Base-by-base conservation (phyloP, 108 stramenopile species). In the Pseudonitzschia multiseries region DNA sequence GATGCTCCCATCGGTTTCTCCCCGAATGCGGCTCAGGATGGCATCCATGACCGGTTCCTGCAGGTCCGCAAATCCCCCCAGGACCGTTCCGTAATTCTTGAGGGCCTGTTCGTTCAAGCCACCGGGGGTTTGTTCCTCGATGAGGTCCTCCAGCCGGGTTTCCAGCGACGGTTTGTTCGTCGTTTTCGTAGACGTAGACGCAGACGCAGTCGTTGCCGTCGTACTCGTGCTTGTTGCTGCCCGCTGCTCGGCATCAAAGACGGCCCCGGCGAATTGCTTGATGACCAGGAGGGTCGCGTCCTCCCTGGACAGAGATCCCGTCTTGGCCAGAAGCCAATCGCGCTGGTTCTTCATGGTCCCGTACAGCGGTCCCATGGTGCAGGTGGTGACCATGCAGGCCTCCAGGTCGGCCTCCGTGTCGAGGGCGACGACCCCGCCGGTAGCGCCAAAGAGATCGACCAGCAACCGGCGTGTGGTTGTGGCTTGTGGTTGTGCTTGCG, bases 41-140 rank as follows among this genome's bases (percentile, higher is more conserved):
- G 86, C 86, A 70, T 92, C 88, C 86, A 87, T 85, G 13, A 84
- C 75, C 46, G 81, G 62, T 53, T 81, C 72, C 59, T 87, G 90
- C 18, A 68, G 69, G 0, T 83, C 83, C 56, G 87, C 72, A 8
- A 62, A 62, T 8, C 70, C 86, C 21, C 88, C 89, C 33, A 87
- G 73, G 5, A 62, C 36, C n/a, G 64, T 26, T 14, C 85, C 73
- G 32, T 85, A 70, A 76, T 94, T 92, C 36, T 62, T 53, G 59
- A 94, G 66, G 14, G 86, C 80, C 74, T 92, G 89, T 75, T 92
- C 90, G 67, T 94, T 94, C 41, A 94, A 59, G 14, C 93, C 93
- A 42, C 93, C 93, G 14, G 90, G 89, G 21, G 93, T 94, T 69
- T 94, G 93, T 70, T 94, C 93, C 27, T 79, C 81, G 68, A 94